Evolutionary conservation across 2,329 filamentous ascomycete species (phyloP).

Genomic region (Trichothecium sympodiale): DNA sequence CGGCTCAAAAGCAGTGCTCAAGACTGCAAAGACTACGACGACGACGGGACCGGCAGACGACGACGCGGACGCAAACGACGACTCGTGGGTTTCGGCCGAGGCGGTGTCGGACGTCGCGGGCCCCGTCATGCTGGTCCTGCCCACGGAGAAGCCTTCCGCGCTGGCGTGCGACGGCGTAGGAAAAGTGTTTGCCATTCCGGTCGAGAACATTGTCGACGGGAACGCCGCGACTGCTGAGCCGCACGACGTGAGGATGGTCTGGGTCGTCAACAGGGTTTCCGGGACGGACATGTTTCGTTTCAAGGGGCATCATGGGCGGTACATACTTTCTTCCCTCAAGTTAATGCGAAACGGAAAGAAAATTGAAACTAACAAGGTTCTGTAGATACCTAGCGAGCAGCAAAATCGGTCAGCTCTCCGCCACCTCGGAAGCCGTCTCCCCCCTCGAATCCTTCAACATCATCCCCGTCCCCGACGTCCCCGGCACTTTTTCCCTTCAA

Average conservation of each 20-base stretch:
- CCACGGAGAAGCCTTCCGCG: conserved; percentile 61
- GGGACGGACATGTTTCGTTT: conserved; percentile 76
- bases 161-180: conserved; percentile 80
- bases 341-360: too few relatives aligned
- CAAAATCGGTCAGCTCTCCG: conserved; percentile 67
- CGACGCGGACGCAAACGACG: conserved; percentile 48
- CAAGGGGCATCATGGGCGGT: conserved; percentile 84
- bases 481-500: conserved; percentile 64
- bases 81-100: conserved; percentile 88
- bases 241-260: conserved; percentile 91
- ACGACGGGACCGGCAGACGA: conserved; percentile 9
- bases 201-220: conserved; percentile 83
- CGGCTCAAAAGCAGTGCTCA: not conserved
- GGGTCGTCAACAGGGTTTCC: conserved; percentile 74
- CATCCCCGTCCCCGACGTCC: conserved; percentile 52
- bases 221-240: conserved; percentile 82
- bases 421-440: conserved; percentile 70
- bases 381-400: conserved; percentile 74
- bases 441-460: conserved; percentile 71
- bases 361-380: too few relatives aligned
- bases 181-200: conserved; percentile 67
- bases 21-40: not conserved
- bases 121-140: conserved; percentile 72
- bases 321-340: conserved; percentile 13
- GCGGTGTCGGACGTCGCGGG: conserved; percentile 62